These are phyloP conservation scores for Amphicarpaea edgeworthii DNA, from an alignment of 306 rosid species.

Conservation along the genomic window DNA sequence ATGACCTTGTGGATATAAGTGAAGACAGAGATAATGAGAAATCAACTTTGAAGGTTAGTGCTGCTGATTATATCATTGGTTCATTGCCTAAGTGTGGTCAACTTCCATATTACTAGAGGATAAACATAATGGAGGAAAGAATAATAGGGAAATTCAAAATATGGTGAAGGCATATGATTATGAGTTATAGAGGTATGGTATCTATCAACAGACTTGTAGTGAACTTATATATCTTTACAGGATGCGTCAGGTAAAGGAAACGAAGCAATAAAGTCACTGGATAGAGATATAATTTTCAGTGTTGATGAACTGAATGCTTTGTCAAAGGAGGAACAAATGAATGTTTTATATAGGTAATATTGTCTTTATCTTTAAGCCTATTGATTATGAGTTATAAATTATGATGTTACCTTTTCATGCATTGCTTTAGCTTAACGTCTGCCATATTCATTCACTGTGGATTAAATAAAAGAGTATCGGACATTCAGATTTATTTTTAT, in stretches of 20 bases:
- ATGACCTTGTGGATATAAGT: slow-evolving; percentile 61
- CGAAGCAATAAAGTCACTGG: slow-evolving; percentile 40
- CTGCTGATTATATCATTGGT: slow-evolving; percentile 16
- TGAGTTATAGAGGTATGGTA: slow-evolving; percentile 7
- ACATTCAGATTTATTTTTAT: no score
- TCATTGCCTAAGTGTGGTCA: slow-evolving; percentile 25
- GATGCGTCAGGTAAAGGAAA: slow-evolving; percentile 65
- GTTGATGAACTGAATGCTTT: slow-evolving; percentile 75
- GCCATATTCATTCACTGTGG: no score
- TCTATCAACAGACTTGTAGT: slow-evolving; percentile 35
- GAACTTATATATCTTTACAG: slow-evolving; percentile 52
- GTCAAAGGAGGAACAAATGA: slow-evolving; percentile 82
- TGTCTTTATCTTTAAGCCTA: slow-evolving; percentile 4
- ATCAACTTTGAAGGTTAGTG: slow-evolving; percentile 64
- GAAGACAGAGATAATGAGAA: slow-evolving; percentile 56
- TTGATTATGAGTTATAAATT: slow-evolving; percentile 16
- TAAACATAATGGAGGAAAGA: slow-evolving; percentile 2
- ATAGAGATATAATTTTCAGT: slow-evolving; percentile 50
- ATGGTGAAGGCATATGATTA: background rate
- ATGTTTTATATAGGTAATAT: slow-evolving; percentile 62
- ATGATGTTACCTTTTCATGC: background rate
- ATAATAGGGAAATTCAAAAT: slow-evolving; percentile 17
- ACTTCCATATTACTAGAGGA: slow-evolving; percentile 29
- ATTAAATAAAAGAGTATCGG: no score
- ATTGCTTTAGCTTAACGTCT: background rate